Evolutionary conservation across 768 basidiomycete species (phyloP).

Genomic region (Amanita molliuscula): DNA sequence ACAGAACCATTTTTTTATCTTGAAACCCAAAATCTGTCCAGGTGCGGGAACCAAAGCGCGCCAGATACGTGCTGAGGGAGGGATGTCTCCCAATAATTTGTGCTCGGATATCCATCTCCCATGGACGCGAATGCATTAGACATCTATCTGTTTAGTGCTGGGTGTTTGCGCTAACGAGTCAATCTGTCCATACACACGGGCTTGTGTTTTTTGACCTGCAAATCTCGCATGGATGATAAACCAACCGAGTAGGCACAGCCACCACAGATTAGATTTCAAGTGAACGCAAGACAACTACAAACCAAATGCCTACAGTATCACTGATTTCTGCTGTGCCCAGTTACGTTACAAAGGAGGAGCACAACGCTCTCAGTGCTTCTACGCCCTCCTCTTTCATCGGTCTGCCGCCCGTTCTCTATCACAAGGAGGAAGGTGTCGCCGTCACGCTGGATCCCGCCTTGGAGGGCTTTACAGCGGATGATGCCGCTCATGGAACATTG

Average conservation of each 20-base stretch:
- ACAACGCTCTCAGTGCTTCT: constrained; percentile 53
- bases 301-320: constrained; percentile 28
- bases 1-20: too few relatives aligned
- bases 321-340: constrained; percentile 25
- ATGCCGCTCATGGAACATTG: constrained; percentile 52
- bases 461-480: constrained; percentile 43
- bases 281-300: constrained; percentile 16
- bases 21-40: constrained; percentile 4
- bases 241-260: too few relatives aligned
- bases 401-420: constrained; percentile 75
- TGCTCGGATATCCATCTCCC: neutral
- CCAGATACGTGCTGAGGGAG: constrained; percentile 2
- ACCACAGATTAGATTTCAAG: neutral
- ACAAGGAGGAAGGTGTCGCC: constrained; percentile 63
- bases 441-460: constrained; percentile 61
- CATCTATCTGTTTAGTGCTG: neutral
- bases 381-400: constrained; percentile 80
- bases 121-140: neutral
- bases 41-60: constrained; percentile 6
- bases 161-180: neutral
- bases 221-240: too few relatives aligned
- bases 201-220: too few relatives aligned
- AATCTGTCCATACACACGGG: neutral
- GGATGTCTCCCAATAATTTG: neutral
- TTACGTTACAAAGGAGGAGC: constrained; percentile 49